Evolutionary conservation across 108 stramenopile species (phyloP).

Genomic region (Craspedostauros australis): DNA sequence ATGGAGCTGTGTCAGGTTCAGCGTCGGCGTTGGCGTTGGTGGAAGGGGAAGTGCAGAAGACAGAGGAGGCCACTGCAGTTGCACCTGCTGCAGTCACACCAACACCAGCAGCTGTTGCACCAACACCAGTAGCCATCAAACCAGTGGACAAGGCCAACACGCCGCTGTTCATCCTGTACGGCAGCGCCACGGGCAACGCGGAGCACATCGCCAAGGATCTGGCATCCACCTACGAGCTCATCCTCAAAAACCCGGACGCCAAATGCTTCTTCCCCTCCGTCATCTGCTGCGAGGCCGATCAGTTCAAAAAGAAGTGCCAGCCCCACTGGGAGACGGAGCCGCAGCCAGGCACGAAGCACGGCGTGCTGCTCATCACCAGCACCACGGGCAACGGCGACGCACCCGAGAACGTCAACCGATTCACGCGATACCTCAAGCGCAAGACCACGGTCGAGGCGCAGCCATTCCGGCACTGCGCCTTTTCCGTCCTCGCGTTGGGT

Average conservation of each 20-base stretch:
- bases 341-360: constrained; percentile 36
- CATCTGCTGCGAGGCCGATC: constrained; percentile 53
- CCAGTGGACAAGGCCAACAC: constrained; percentile 20
- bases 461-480: constrained; percentile 44
- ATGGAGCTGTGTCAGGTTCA: not conserved
- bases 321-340: constrained; percentile 34
- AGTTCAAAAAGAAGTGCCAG: constrained; percentile 57
- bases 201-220: constrained; percentile 78
- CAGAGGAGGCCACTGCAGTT: not conserved
- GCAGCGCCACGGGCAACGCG: constrained; percentile 73
- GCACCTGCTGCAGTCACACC: not conserved
- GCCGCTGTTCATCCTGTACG: constrained; percentile 70
- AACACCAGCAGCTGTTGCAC: not conserved
- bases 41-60: too few species aligned
- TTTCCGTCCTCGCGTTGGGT: constrained; percentile 76
- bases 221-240: constrained; percentile 39
- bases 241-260: constrained; percentile 30
- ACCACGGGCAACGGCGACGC: constrained; percentile 91
- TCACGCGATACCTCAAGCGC: constrained; percentile 62
- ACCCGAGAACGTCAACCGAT: constrained; percentile 80
- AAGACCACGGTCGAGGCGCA: constrained; percentile 29
- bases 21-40: too few species aligned
- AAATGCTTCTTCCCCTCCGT: constrained; percentile 46
- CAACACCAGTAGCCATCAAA: constrained; percentile 3
- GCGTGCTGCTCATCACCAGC: constrained; percentile 62